Base-by-base conservation (phyloP, 192 early-diverging fungal genomes). In the Coemansia sp. region DNA sequence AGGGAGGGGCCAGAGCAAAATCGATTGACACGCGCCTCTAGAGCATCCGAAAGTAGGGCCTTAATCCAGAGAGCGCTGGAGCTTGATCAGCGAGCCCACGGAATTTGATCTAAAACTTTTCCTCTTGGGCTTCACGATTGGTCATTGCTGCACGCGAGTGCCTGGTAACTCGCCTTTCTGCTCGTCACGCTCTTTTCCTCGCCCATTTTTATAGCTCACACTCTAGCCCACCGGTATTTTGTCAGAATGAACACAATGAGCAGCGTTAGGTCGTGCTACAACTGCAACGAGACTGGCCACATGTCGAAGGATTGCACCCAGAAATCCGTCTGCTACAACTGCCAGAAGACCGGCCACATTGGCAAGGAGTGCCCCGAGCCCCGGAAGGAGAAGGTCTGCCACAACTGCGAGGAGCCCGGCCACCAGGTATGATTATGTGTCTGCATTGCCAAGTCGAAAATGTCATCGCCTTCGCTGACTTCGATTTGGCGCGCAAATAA, bases 281-380 rank as follows among this genome's bases (percentile, higher is more conserved):
- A 88, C 69, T 84, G 83, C 75, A 61, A 68, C 25, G 59, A 76
- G 13, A n/a, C 53, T 14, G 85, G 84, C 14, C 86, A 87, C 56
- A 57, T 81, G 6, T 77, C 83, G 16, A 83, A 85, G 34, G 70
- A 64, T 9, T 87, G 86, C 65, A 73, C 84, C 23, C 48, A 63
- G 20, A 76, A 75, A 8, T 69, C 58, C n/a, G 59, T 38, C 14
- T 88, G 86, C 80, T 84, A 85, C 76, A 84, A 85, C 77, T 88
- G 86, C 68, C 35, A 64, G 3, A 21, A 73, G 38, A 65, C 60
- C 2, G 86, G 84, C n/a, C 86, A 87, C 67, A 55, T 70, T 16
- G 73, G 77, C 42, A 61, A 41, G 25, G 70, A 76, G 8, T 87
- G 86, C 71, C 20, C 69, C 25, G 73, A 81, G 39, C 70, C 64